Evolutionary conservation across 164 flowering plant species (phyloP), one percentile per base, ranked within the genome.

Genomic region (Berberis vulgaris): DNA sequence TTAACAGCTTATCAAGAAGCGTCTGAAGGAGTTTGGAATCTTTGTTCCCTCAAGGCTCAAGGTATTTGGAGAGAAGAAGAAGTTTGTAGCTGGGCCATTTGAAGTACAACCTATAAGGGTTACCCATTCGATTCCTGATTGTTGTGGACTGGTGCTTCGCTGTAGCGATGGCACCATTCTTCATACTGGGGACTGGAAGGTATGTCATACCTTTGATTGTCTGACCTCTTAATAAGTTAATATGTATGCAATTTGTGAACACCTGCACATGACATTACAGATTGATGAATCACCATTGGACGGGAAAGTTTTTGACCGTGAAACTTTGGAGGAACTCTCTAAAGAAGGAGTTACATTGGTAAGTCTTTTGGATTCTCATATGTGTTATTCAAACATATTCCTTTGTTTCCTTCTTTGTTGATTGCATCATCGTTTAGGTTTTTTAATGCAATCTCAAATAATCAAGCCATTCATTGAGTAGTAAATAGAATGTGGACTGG

Each of bases 111-210:
- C 99, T 50, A 82, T 94, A 41, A 82, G 86, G 70, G 99, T 94
- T 26, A 94, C 97, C 56, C 99, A 94, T 85, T 91, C 99, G 62
- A 94, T 94, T 71, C 99, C 99, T 65, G 99, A 94, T 82, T 94
- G 97, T 74, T 87, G 83, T 77, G 99, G 99, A 62, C 72, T 94
- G 75, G 96, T 94, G 56, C 89, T 94, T 60, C 97, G 99, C 4
- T 94, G 97, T 76, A 60, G 83, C 71, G 97, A 91, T 81, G 99
- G 99, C 46, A 91, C 89, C 70, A 94, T 94, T 73, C 86, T 94
- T 72, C 99, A 94, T 74, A 94, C 99, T 57, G 99, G 99, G 68
- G 99, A 94, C 76, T 94, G 99, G 99, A 94, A 94, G 95, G 99
- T 89, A 72, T 60, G 8, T 53, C 1, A 47, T 43, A 8, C 60